Base-by-base conservation (phyloP, 202 grass and related monocot species). In the Setaria viridis region DNA sequence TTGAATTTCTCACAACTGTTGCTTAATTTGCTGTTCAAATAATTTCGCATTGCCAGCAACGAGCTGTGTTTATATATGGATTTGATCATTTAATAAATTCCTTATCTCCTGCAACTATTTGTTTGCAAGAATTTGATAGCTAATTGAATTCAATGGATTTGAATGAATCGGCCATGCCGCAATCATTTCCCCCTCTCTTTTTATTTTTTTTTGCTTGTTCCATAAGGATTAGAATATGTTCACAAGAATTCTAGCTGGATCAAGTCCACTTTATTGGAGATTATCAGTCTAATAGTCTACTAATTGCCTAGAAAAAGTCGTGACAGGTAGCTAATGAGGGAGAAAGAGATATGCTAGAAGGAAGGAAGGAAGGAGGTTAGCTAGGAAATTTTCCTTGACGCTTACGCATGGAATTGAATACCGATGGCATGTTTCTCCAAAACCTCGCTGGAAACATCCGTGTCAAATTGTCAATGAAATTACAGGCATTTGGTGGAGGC, bases 401-500 rank as follows among this genome's bases (percentile, higher is more conserved):
- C 42, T 82, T 62, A 88, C 51, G 72, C 21, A 62, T 29, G 57
- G 53, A 51, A 51, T 17, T 47, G 65, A 50, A 70, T 56, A 62
- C 9, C 12, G 3, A 50, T 46, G 63, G 46, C 32, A 72, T 51
- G 80, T 57, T 67, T 46, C 33, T 84, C 57, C 34, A 21, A 45
- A 84, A 33, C 7, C 50, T 57, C 59, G 59, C 25, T 33, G 59
- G 59, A 62, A 62, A 62, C 64, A 32, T 32, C 35, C 14, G 49
- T 56, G 9, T 29, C 39, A 41, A 41, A 41, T 6, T 41, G 39
- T 41, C 51, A 4, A 25, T 8, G n/a, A 15, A 7, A 20, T n/a
- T 7, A 1, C 6, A 62, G 12, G 29, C 60, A 82, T 82, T 78
- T 59, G 59, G 76, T 74, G 81, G 29, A 68, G 75, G 76, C 39